These are phyloP conservation scores for Elaphomyces granulatus DNA, from an alignment of 495 filamentous ascomycete species.

Conservation along the genomic window DNA sequence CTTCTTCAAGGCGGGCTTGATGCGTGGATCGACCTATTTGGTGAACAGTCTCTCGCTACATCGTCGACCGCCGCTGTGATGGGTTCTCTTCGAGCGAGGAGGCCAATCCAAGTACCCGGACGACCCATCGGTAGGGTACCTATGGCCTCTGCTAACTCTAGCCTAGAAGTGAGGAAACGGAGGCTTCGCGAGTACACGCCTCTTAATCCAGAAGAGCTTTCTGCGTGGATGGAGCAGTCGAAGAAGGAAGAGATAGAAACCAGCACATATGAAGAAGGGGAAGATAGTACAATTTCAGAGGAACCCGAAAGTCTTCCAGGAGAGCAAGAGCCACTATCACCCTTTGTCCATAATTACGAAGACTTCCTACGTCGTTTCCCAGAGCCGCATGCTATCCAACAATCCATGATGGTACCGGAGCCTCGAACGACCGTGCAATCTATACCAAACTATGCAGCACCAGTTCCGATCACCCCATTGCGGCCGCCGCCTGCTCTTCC, in stretches of 20 bases:
- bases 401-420: conserved; percentile 53
- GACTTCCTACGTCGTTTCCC: conserved; percentile 78
- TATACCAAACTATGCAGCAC: conserved; percentile 25
- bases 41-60: conserved; percentile 47
- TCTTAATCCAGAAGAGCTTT: conserved; percentile 46
- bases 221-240: conserved; percentile 44
- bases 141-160: conserved; percentile 37
- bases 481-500: conserved; percentile 78
- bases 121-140: conserved; percentile 37
- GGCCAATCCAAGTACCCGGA: conserved; percentile 24
- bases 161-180: conserved; percentile 39
- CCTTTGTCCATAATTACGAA: conserved; percentile 44
- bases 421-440: conserved; percentile 12
- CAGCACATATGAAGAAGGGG: conserved; percentile 27
- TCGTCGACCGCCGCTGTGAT: conserved; percentile 41
- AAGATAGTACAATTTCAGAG: conserved; percentile 18
- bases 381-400: conserved; percentile 49
- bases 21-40: conserved; percentile 70
- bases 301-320: conserved; percentile 23
- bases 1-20: conserved; percentile 71
- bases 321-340: conserved; percentile 23
- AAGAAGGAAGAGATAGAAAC: conserved; percentile 39
- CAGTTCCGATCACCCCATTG: conserved; percentile 30
- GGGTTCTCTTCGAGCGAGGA: conserved; percentile 27
- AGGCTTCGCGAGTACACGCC: conserved; percentile 43